These are phyloP conservation scores for Aspergillus tanneri DNA, from an alignment of 2,329 filamentous ascomycete species.

Conservation along the genomic window DNA sequence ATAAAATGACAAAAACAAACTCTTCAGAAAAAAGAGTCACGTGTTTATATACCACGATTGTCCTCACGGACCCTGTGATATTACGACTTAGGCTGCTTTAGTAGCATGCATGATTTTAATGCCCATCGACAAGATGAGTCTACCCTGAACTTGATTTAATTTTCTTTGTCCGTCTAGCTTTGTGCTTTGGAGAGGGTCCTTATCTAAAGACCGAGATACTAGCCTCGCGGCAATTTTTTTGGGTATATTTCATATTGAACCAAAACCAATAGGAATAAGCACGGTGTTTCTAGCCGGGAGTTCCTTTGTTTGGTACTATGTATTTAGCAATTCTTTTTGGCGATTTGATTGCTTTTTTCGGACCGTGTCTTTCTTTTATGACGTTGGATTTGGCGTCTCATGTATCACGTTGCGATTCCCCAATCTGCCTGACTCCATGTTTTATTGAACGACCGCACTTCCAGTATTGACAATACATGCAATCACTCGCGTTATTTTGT, in stretches of 20 bases:
- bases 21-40: conserved; percentile 11
- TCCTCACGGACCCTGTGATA: conserved; percentile 37
- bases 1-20: conserved; percentile 10
- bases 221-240: conserved; percentile 31
- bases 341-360: conserved; percentile 11
- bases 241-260: conserved; percentile 13
- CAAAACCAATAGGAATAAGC: conserved; percentile 16
- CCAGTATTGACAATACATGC: not conserved
- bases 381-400: conserved; percentile 20
- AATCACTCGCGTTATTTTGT: not conserved
- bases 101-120: conserved; percentile 12
- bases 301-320: conserved; percentile 11
- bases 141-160: conserved; percentile 13
- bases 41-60: conserved; percentile 28
- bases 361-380: conserved; percentile 14
- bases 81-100: conserved; percentile 13
- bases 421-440: conserved; percentile 23
- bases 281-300: conserved; percentile 28
- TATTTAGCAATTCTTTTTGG: not conserved
- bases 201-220: conserved; percentile 26
- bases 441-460: conserved; percentile 6
- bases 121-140: conserved; percentile 8
- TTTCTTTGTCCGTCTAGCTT: conserved; percentile 16
- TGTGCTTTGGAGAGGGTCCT: conserved; percentile 21
- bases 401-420: conserved; percentile 31